Percentiles rank a stretch among this genome's conserved stretches.
Evolutionary conservation across 805 yeast genomes (phyloP).

Genomic region (Pichia insulana): DNA sequence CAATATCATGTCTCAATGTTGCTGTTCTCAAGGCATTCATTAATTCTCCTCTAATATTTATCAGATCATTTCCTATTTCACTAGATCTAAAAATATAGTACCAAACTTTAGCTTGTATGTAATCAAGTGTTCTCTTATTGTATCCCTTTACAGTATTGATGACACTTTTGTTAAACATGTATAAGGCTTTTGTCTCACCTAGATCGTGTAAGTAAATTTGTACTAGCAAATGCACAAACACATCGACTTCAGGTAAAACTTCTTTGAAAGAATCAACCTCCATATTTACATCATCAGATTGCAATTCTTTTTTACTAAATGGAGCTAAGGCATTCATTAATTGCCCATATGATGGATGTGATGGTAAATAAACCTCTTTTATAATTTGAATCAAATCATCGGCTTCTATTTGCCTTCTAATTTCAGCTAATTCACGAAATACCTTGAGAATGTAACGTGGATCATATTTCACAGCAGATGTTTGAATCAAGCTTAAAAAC

Average conservation of each 20-base stretch:
- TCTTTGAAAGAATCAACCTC: slow-evolving; percentile 24
- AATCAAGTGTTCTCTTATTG: slow-evolving; percentile 78
- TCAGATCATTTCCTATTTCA: slow-evolving; percentile 50
- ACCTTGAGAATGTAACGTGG: slow-evolving; percentile 82
- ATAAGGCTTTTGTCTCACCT: slow-evolving; percentile 39
- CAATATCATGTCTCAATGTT: slow-evolving; percentile 83
- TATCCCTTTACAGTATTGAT: slow-evolving; percentile 49
- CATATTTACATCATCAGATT: slow-evolving; percentile 25
- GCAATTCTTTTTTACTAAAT: slow-evolving; percentile 24
- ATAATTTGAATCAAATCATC: slow-evolving; percentile 49
- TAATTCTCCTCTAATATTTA: slow-evolving; percentile 59
- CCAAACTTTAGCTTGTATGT: slow-evolving; percentile 86
- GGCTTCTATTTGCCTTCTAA: slow-evolving; percentile 56
- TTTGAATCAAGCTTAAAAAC: slow-evolving; percentile 18
- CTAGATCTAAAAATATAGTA: slow-evolving; percentile 75
- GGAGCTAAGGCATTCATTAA: slow-evolving; percentile 30
- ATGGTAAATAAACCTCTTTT: slow-evolving; percentile 44
- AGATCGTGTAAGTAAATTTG: slow-evolving; percentile 70
- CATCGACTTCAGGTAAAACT: slow-evolving; percentile 69
- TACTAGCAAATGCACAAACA: slow-evolving; percentile 68
- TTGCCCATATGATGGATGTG: slow-evolving; percentile 31
- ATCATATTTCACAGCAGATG: slow-evolving; percentile 51
- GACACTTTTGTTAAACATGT: slow-evolving; percentile 44
- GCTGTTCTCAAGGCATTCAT: slow-evolving; percentile 77
- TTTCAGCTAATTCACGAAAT: slow-evolving; percentile 68